Conservation (phyloP, 2,329 filamentous ascomycete species). For the Bipolaris gigantea region DNA sequence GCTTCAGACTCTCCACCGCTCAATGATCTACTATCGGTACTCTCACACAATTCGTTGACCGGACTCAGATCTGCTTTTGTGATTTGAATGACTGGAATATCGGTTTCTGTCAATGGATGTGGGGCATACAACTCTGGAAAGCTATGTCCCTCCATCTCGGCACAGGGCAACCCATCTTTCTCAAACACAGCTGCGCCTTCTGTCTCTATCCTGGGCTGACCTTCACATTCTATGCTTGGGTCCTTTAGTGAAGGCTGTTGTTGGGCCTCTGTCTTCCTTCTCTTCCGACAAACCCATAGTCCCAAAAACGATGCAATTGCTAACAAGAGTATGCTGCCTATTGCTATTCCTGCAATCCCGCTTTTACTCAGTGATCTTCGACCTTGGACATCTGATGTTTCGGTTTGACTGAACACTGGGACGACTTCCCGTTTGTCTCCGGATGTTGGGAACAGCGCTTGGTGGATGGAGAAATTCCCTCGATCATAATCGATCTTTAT, state of each 20-base stretch:
- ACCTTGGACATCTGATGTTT: rapidly evolving
- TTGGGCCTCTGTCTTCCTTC: not conserved
- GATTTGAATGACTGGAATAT: not conserved
- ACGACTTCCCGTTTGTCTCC: not conserved
- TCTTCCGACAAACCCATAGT: not conserved
- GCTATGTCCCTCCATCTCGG: constrained; percentile 12
- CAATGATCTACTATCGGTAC: not conserved
- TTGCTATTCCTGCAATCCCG: not conserved
- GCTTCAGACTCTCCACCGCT: not conserved
- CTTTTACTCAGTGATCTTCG: not conserved
- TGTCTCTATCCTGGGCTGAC: constrained; percentile 7
- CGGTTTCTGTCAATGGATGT: not conserved
- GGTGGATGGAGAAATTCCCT: constrained; percentile 35
- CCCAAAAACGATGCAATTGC: not conserved
- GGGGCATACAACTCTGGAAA: constrained; percentile 4
- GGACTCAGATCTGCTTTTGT: not conserved
- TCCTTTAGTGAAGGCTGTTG: not conserved
- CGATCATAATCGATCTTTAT: constrained; percentile 50
- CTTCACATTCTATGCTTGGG: constrained; percentile 1
- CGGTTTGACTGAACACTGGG: not conserved
- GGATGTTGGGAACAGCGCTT: not conserved
- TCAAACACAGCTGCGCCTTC: constrained; percentile 10
- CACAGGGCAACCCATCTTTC: constrained; percentile 7
- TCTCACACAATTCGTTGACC: not conserved
- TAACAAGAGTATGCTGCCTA: not conserved